phyloP scores from a whole-genome alignment of 129 eudicot genomes.

The Gnaphalium uliginosum region DNA sequence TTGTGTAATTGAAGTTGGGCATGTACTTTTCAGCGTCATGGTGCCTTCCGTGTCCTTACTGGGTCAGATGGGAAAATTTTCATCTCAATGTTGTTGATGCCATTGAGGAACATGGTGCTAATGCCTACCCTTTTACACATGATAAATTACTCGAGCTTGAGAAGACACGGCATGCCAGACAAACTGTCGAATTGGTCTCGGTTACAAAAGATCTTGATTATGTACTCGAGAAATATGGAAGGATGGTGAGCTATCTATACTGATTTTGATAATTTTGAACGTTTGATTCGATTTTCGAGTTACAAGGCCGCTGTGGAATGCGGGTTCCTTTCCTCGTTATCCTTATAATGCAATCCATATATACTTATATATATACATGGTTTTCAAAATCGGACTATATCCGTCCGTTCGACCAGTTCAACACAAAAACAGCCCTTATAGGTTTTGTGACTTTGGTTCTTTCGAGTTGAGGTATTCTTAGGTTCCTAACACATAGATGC shows the following conservation, averaged over 20 bases:
- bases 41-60: conserved; percentile 78
- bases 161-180: conserved; percentile 62
- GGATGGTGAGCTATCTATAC: conserved; percentile 46
- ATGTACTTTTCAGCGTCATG: conserved; percentile 87
- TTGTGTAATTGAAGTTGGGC: conserved; percentile 39
- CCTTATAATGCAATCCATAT: no score
- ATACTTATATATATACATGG: no score
- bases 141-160: conserved; percentile 70
- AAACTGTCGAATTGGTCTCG: conserved; percentile 69
- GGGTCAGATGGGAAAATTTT: conserved; percentile 80
- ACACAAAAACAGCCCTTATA: no score
- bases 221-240: conserved; percentile 58
- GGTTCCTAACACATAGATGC: no score
- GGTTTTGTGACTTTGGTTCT: no score
- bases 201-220: conserved; percentile 61
- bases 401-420: no score
- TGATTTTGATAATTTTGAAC: no score
- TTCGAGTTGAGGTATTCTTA: no score
- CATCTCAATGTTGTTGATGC: conserved; percentile 68
- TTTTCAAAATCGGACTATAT: no score
- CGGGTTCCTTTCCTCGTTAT: no score
- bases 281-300: no score
- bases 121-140: conserved; percentile 76
- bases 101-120: conserved; percentile 66
- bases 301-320: no score